Percentiles rank a stretch among this genome's conserved stretches.
Evolutionary conservation across 139 green algal species (phyloP).

Genomic region (Coelastrella sp.): DNA sequence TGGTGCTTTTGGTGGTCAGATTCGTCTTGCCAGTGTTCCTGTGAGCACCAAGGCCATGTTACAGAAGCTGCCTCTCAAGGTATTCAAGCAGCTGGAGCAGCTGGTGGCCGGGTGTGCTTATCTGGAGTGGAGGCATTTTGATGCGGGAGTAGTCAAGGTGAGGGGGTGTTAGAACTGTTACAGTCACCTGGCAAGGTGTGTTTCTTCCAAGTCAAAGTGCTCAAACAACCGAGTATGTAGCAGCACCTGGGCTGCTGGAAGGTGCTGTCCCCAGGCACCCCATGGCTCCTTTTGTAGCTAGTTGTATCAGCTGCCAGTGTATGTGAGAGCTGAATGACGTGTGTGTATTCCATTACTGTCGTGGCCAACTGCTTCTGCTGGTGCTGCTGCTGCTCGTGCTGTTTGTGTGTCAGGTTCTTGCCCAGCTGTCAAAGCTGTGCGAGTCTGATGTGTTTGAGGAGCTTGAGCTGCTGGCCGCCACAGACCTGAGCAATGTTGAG

Average conservation of each 20-base stretch:
- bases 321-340: not conserved
- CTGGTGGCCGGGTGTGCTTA: constrained; percentile 55
- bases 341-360: not conserved
- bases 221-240: too few relatives aligned
- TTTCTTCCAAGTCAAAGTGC: too few relatives aligned
- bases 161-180: too few relatives aligned
- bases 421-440: constrained; percentile 64
- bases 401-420: constrained; percentile 55
- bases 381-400: not conserved
- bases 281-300: too few relatives aligned
- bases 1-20: constrained; percentile 32
- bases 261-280: too few relatives aligned
- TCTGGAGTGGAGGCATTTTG: constrained; percentile 75
- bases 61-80: constrained; percentile 62
- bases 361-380: not conserved
- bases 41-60: constrained; percentile 61
- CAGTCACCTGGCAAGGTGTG: too few relatives aligned
- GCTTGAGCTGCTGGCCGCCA: constrained; percentile 57
- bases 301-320: too few relatives aligned
- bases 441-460: constrained; percentile 72
- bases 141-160: constrained; percentile 72
- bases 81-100: constrained; percentile 66
- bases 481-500: constrained; percentile 67
- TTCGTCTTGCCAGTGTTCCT: constrained; percentile 45
- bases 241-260: too few relatives aligned